These are phyloP conservation scores for Amanita thiersii DNA, from an alignment of 768 basidiomycete species.

Conservation along the genomic window DNA sequence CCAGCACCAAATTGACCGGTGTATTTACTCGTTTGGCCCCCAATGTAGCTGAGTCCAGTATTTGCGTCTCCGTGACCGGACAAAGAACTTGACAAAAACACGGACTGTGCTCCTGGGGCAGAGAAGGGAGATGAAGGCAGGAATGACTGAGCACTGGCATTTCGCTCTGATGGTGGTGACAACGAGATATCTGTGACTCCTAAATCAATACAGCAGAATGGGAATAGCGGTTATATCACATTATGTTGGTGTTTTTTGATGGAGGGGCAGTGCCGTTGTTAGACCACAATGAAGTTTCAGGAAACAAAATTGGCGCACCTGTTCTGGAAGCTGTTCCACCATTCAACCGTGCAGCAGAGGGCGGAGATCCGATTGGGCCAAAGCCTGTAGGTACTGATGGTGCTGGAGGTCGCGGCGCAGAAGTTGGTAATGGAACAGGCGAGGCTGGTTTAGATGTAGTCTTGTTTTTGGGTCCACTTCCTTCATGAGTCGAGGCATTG, in stretches of 20 bases:
- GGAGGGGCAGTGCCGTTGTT: constrained; percentile 10
- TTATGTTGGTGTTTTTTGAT: constrained; percentile 16
- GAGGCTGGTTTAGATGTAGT: constrained; percentile 27
- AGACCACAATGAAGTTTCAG: constrained; percentile 49
- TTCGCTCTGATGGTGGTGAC: constrained; percentile 18
- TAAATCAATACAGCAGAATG: not conserved
- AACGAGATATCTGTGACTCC: constrained; percentile 15
- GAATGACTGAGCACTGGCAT: constrained; percentile 21
- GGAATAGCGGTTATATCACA: constrained; percentile 12
- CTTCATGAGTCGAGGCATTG: constrained; percentile 5
- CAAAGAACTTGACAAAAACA: constrained; percentile 35
- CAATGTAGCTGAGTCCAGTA: not conserved
- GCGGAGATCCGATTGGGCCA: constrained; percentile 85
- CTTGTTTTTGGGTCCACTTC: constrained; percentile 5
- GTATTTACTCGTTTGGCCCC: constrained; percentile 5
- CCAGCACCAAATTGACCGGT: constrained; percentile 23
- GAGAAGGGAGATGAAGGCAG: constrained; percentile 68
- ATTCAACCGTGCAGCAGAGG: constrained; percentile 23
- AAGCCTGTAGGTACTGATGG: constrained; percentile 45
- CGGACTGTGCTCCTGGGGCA: constrained; percentile 55
- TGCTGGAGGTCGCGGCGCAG: constrained; percentile 39
- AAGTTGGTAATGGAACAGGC: constrained; percentile 47
- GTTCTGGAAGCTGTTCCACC: constrained; percentile 26
- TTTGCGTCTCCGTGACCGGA: not conserved
- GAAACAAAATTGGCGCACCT: constrained; percentile 32